Percentiles rank a stretch among this genome's conserved stretches.
These are phyloP conservation scores for Chlorociboria aeruginascens DNA, from an alignment of 495 filamentous ascomycete species.

Conservation along the genomic window DNA sequence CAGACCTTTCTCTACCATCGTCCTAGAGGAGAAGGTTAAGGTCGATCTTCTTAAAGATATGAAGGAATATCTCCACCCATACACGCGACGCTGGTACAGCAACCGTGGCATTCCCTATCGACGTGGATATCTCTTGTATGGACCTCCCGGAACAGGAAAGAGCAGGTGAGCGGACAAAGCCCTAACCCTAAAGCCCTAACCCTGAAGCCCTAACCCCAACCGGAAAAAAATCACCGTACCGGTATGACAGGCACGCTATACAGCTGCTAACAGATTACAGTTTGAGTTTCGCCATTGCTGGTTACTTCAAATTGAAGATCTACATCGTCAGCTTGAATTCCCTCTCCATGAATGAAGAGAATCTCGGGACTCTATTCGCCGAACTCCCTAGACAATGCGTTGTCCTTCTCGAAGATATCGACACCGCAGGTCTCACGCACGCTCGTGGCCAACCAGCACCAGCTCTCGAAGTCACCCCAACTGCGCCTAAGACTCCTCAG, in stretches of 20 bases:
- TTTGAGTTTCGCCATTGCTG: slow-evolving; percentile 56
- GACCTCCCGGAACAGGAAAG: slow-evolving; percentile 75
- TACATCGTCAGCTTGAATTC: slow-evolving; percentile 57
- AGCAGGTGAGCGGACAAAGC: no score
- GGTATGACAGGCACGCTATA: no score
- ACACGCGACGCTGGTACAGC: slow-evolving; percentile 67
- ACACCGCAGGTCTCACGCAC: slow-evolving; percentile 58
- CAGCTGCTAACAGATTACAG: no score
- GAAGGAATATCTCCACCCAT: slow-evolving; percentile 75
- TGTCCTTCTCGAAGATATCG: slow-evolving; percentile 65
- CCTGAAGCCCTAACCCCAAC: no score
- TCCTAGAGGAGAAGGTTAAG: slow-evolving; percentile 69
- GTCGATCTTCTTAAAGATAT: slow-evolving; percentile 65
- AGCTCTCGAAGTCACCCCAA: slow-evolving; percentile 6
- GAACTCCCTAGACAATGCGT: slow-evolving; percentile 55
- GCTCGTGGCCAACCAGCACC: slow-evolving; percentile 29
- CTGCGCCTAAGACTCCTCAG: slow-evolving; percentile 1
- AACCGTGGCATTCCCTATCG: slow-evolving; percentile 66
- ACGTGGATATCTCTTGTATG: slow-evolving; percentile 80
- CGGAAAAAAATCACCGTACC: no score
- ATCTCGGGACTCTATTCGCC: slow-evolving; percentile 56
- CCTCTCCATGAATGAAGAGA: slow-evolving; percentile 54
- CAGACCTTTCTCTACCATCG: slow-evolving; percentile 76
- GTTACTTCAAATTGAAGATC: slow-evolving; percentile 56
- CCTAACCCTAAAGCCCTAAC: no score